Evolutionary conservation across 257 asterid genomes (phyloP), one percentile per base, ranked within the genome.

Genomic region (Striga asiatica): DNA sequence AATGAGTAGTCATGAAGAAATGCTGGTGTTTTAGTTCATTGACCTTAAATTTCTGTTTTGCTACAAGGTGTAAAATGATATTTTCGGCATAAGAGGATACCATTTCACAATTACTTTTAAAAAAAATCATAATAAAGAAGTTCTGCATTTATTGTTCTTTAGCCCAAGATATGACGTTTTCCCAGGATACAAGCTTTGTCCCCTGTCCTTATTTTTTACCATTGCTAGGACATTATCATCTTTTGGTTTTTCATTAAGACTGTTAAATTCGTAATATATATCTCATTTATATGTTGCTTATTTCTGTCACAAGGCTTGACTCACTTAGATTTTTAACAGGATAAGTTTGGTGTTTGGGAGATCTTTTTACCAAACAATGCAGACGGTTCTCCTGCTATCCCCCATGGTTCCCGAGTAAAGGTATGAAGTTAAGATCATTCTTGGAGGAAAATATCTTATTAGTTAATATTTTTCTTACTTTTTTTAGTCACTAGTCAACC

Each of bases 291-390:
- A 34, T 56, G 50, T 48, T 14, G 45, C 16, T n/a, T n/a, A n/a
- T 19, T 45, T 65, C 25, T 22, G 16, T 31, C 42, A 12, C 53
- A 58, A 37, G 2, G 31, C 50, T 62, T 41, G 54, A 62, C 69
- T 68, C 38, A 50, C 31, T 3, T 22, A 49, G n/a, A 24, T 13
- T 71, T 61, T 76, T 65, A 60, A 73, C 95, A 92, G 99, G 72
- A 92, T 64, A 97, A 92, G 63, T 88, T 76, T 76, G 99, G 97
- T 42, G 79, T 92, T 54, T 92, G 99, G 99, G 99, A 88, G 80
- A 74, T 85, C 65, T 88, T 88, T 72, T 76, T 92, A 71, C 94
- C 99, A 46, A 88, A 88, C 80, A 83, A 85, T 67, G 93, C 76
- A 25, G 99, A 92, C 50, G 97, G 97, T 8, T 79, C 97, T 47